Evolutionary conservation across 2,329 filamentous ascomycete species (phyloP).

Genomic region (Penicillium sp.): DNA sequence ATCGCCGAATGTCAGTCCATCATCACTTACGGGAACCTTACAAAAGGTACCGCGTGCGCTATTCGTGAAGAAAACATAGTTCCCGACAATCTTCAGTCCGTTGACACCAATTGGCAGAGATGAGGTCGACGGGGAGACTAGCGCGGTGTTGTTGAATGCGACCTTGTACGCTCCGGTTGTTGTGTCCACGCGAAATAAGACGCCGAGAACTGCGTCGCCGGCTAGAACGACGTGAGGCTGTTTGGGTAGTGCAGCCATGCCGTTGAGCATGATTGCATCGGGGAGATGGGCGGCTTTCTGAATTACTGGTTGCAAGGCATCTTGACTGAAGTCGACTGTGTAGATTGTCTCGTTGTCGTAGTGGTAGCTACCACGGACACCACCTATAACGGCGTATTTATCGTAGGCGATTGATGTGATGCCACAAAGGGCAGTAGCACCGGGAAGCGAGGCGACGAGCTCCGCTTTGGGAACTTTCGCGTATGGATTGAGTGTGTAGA

Average conservation of each 20-base stretch:
- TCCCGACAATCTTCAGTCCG: constrained; percentile 12
- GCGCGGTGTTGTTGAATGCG: constrained; percentile 4
- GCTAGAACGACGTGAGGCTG: constrained; percentile 13
- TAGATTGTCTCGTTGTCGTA: constrained; percentile 17
- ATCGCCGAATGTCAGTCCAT: background rate
- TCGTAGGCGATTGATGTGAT: constrained; percentile 19
- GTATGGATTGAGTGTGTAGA: constrained; percentile 13
- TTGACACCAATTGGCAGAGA: constrained; percentile 19
- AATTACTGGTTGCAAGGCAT: background rate
- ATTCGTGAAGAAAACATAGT: constrained; percentile 16
- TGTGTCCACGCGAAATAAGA: constrained; percentile 17
- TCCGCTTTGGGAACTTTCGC: background rate
- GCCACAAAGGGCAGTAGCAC: constrained; percentile 17
- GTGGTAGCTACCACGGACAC: constrained; percentile 14
- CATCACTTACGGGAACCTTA: constrained; percentile 1
- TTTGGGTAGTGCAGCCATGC: constrained; percentile 14
- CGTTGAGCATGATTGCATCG: constrained; percentile 19
- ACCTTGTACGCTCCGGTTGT: constrained; percentile 6
- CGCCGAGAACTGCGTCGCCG: constrained; percentile 17
- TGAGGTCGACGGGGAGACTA: constrained; percentile 3
- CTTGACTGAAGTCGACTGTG: constrained; percentile 14
- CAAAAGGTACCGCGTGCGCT: constrained; percentile 9
- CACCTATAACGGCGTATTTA: constrained; percentile 20
- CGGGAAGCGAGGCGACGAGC: constrained; percentile 12
- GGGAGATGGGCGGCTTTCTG: constrained; percentile 9